These are phyloP conservation scores for Centella asiatica DNA, from an alignment of 129 eudicot genomes.

Conservation along the genomic window DNA sequence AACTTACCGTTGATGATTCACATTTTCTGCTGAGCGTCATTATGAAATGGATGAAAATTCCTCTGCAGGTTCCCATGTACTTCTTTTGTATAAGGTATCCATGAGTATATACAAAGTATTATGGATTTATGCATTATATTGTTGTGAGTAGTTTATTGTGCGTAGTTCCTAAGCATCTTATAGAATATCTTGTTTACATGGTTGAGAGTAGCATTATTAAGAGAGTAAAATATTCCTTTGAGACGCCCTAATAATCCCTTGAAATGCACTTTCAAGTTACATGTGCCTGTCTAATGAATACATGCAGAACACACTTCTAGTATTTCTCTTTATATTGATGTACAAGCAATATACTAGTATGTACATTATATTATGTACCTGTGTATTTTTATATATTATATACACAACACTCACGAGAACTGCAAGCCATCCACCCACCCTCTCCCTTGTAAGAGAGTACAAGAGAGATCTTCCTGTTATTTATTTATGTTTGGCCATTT, in stretches of 20 bases:
- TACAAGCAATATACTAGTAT: not conserved
- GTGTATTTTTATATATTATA: no score
- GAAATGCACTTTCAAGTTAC: not conserved
- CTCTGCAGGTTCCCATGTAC: conserved; percentile 46
- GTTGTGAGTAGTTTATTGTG: not conserved
- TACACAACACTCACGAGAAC: no score
- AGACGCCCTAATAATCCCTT: not conserved
- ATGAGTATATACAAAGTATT: not conserved
- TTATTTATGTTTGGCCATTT: not conserved
- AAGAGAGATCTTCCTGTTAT: not conserved
- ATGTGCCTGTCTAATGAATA: not conserved
- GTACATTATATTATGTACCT: no score
- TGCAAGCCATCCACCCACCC: no score
- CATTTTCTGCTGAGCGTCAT: conserved; percentile 29
- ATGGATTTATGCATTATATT: not conserved
- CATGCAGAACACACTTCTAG: no score
- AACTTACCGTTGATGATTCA: conserved; percentile 22
- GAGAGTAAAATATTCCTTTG: not conserved
- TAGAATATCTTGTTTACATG: not conserved
- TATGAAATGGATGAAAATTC: conserved; percentile 44
- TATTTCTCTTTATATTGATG: not conserved
- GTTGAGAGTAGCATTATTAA: not conserved
- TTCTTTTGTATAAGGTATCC: conserved; percentile 62
- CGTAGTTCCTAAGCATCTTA: not conserved
- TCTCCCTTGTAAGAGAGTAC: no score